Conservation (phyloP, 495 filamentous ascomycete species). For the Neurospora intermedia region DNA sequence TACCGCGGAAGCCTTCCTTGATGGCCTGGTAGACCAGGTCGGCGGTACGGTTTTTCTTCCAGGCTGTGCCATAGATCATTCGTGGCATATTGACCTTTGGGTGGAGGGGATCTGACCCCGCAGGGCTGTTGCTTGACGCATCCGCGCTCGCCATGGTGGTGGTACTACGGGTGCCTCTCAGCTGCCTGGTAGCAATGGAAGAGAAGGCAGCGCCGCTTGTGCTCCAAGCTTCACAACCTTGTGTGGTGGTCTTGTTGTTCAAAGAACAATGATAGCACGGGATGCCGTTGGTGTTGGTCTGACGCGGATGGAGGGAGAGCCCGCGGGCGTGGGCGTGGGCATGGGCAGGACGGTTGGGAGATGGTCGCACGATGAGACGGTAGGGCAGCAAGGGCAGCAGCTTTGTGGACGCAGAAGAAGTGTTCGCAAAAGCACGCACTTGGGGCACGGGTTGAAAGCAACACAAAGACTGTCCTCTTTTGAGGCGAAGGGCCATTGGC, state of each 20-base stretch:
- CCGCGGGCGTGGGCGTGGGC: not conserved
- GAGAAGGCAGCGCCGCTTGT: not conserved
- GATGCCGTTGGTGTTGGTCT: not conserved
- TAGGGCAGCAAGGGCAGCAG: not conserved
- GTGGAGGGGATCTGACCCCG: not conserved
- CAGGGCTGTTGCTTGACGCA: not conserved
- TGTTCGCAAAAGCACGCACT: not conserved
- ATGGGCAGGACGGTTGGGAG: not conserved
- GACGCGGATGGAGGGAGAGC: not conserved
- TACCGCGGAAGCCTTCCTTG: conserved; percentile 56
- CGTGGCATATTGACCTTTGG: conserved; percentile 34
- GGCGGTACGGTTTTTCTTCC: conserved; percentile 65
- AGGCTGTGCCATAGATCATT: conserved; percentile 78
- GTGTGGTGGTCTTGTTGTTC: not conserved
- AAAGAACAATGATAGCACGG: not conserved
- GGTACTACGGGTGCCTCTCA: not conserved
- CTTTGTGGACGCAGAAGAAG: not conserved
- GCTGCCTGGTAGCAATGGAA: not conserved
- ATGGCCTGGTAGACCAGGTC: conserved; percentile 60
- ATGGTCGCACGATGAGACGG: not conserved
- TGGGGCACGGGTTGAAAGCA: not conserved
- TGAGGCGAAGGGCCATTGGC: not conserved
- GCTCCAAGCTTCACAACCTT: not conserved
- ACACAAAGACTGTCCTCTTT: not conserved
- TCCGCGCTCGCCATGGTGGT: conserved; percentile 4